Conservation (phyloP, 78 protist species). For the Diacronema lutheri region DNA sequence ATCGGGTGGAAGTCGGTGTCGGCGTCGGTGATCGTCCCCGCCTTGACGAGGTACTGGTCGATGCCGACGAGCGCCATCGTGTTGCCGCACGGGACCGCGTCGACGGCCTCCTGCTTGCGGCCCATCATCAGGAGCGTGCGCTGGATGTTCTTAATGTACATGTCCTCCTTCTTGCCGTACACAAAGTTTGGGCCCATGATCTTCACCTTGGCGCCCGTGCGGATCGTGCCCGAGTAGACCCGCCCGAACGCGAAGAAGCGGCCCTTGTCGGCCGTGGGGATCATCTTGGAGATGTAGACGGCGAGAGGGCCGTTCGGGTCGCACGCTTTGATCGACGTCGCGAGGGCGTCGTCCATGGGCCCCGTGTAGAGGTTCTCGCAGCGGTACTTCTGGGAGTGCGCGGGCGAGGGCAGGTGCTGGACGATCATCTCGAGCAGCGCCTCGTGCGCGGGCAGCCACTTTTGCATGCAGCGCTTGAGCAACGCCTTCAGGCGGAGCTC, state of each 20-base stretch:
- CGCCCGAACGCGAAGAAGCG: slow-evolving; percentile 99
- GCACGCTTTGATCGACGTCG: slow-evolving; percentile 11
- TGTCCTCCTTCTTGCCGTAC: slow-evolving; percentile 92
- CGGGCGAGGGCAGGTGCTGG: slow-evolving; percentile 96
- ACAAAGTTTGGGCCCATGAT: slow-evolving; percentile 97
- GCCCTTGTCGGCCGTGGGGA: slow-evolving; percentile 96
- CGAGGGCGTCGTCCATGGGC: slow-evolving; percentile 78
- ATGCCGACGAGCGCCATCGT: slow-evolving; percentile 94
- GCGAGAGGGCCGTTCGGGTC: slow-evolving; percentile 87
- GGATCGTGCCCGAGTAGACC: slow-evolving; percentile 95
- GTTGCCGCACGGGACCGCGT: slow-evolving; percentile 95
- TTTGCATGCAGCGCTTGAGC: slow-evolving; percentile 93
- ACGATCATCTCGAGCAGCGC: slow-evolving; percentile 96
- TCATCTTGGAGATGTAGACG: slow-evolving; percentile 99
- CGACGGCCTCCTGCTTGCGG: slow-evolving; percentile 87
- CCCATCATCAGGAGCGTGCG: slow-evolving; percentile 99
- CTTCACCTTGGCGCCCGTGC: slow-evolving; percentile 93
- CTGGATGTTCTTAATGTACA: slow-evolving; percentile 92
- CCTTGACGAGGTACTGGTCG: slow-evolving; percentile 96
- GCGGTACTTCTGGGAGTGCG: slow-evolving; percentile 95
- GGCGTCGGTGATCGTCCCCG: slow-evolving; percentile 97
- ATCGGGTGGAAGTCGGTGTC: slow-evolving; percentile 69
- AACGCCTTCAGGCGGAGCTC: slow-evolving; percentile 78
- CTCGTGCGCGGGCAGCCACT: slow-evolving; percentile 97
- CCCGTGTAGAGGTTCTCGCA: slow-evolving; percentile 90